Conservation (phyloP, 2,329 filamentous ascomycete genomes). For the Ophiostoma perfectum region DNA sequence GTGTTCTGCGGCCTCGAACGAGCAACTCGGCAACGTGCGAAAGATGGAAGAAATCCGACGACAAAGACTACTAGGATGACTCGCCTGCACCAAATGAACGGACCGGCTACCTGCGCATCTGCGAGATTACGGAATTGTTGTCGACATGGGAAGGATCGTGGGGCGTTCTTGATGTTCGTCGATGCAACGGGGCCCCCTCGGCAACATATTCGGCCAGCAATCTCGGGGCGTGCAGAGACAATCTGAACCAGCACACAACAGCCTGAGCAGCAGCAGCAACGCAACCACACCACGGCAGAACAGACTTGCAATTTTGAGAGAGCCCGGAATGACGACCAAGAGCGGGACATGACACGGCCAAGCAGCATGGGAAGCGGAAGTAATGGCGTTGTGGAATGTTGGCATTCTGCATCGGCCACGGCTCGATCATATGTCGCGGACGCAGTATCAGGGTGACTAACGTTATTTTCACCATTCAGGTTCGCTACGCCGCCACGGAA, state of each 20-base stretch:
- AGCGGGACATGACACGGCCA: constrained; percentile 1
- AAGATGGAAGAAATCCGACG: constrained; percentile 4
- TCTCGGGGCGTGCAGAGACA: neutral
- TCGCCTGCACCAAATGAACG: neutral
- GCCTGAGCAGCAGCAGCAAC: neutral
- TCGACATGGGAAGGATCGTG: neutral
- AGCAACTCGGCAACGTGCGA: neutral
- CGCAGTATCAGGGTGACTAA: constrained; percentile 18
- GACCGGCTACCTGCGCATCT: neutral
- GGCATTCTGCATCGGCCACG: constrained; percentile 3
- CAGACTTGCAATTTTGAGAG: neutral
- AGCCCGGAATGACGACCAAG: neutral
- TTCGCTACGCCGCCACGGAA: constrained; percentile 92
- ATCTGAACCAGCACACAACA: neutral
- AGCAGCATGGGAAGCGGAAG: constrained; percentile 3
- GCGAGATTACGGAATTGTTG: neutral
- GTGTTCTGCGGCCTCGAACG: neutral
- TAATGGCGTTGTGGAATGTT: neutral
- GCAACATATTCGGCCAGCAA: too few species aligned
- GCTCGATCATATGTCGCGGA: neutral
- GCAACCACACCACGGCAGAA: neutral
- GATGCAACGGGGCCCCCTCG: too few species aligned
- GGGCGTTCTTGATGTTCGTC: neutral
- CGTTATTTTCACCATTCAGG: constrained; percentile 46
- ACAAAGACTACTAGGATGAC: neutral